Conservation (phyloP, 23 red algal species). For the Chondrus crispus region DNA sequence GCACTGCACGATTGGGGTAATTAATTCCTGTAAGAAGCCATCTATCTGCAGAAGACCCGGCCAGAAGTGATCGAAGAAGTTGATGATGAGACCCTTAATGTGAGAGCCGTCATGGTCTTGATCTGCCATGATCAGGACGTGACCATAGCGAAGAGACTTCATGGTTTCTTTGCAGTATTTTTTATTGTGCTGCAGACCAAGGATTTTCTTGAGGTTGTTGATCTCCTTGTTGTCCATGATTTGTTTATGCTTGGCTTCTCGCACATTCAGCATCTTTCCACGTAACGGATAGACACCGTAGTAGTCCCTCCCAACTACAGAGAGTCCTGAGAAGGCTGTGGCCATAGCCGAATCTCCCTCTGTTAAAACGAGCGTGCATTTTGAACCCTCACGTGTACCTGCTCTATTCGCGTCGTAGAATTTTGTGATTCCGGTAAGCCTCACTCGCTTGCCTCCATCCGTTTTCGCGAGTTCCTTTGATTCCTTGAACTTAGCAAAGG, state of each 20-base stretch:
- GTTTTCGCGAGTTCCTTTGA: constrained; percentile 93
- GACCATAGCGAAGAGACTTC: constrained; percentile 91
- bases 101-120: constrained; percentile 99
- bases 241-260: constrained; percentile 92
- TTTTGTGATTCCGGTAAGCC: constrained; percentile 84
- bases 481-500: constrained; percentile 87
- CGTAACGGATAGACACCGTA: constrained; percentile 97
- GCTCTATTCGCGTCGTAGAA: constrained; percentile 98
- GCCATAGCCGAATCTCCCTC: constrained; percentile 98
- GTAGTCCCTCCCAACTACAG: constrained; percentile 92
- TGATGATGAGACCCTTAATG: constrained; percentile 98
- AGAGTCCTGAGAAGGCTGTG: constrained; percentile 90
- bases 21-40: constrained; percentile 94
- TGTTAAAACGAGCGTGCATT: constrained; percentile 96
- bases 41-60: constrained; percentile 72
- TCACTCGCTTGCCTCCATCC: constrained; percentile 90
- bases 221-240: constrained; percentile 97
- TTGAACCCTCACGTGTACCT: constrained; percentile 73
- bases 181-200: constrained; percentile 89
- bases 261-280: constrained; percentile 98
- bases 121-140: constrained; percentile 98
- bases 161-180: constrained; percentile 64
- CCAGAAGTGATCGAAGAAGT: constrained; percentile 99
- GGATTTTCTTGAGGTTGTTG: constrained; percentile 88
- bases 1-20: constrained; percentile 94